phyloP scores from a whole-genome alignment of 495 filamentous ascomycete species.

The Opeltia flavorubescens region DNA sequence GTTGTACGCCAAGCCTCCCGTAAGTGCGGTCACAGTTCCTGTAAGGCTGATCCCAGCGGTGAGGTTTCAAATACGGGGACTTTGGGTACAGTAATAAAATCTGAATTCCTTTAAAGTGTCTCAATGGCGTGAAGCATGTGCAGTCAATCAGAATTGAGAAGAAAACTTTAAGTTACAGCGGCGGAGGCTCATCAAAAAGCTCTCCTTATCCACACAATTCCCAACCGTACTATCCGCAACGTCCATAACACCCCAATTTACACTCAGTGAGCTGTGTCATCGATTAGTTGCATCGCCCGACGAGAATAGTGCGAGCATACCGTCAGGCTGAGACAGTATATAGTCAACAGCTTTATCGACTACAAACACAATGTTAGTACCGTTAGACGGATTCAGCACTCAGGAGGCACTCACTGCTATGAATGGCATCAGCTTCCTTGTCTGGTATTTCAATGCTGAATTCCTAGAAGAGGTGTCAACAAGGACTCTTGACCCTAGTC shows the following conservation, averaged over 20 bases:
- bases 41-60: too few species aligned
- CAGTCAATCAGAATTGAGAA: too few species aligned
- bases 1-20: too few species aligned
- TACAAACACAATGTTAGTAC: conserved; percentile 23
- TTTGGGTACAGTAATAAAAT: too few species aligned
- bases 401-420: conserved; percentile 64
- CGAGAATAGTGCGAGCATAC: conserved; percentile 20
- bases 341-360: conserved; percentile 94
- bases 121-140: too few species aligned
- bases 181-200: background rate
- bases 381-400: conserved; percentile 13
- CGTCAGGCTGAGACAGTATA: conserved; percentile 90
- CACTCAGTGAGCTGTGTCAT: conserved; percentile 10
- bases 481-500: background rate
- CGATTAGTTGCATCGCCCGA: background rate
- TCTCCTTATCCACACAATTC: background rate
- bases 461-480: conserved; percentile 46
- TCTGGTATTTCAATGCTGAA: conserved; percentile 99
- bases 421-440: conserved; percentile 93
- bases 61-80: too few species aligned
- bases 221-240: background rate
- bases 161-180: too few species aligned
- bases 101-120: too few species aligned
- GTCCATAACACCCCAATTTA: background rate
- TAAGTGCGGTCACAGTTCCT: too few species aligned